phyloP scores from a whole-genome alignment of 1,284 basidiomycete species.

The Trametes pubescens region DNA sequence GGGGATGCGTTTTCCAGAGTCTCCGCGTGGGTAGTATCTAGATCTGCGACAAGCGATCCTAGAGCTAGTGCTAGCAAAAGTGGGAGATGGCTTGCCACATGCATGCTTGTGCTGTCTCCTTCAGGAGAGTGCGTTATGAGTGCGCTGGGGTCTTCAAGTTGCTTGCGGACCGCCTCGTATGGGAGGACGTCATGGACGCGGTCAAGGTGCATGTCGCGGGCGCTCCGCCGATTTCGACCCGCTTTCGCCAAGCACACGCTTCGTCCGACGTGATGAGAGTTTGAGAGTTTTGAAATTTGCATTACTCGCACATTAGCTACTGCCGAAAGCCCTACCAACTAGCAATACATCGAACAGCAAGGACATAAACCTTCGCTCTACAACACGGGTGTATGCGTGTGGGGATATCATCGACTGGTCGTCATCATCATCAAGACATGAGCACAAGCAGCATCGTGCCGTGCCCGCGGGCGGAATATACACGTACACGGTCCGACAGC shows the following conservation, averaged over 20 bases:
- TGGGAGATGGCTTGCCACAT: too few relatives aligned
- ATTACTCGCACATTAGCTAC: slow-evolving; percentile 27
- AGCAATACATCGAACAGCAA: slow-evolving; percentile 19
- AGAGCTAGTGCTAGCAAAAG: too few relatives aligned
- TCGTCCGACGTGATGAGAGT: neutral
- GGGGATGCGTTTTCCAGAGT: too few relatives aligned
- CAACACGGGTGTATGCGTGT: slow-evolving; percentile 12
- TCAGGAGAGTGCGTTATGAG: too few relatives aligned
- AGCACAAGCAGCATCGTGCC: slow-evolving; percentile 8
- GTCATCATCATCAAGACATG: slow-evolving; percentile 24
- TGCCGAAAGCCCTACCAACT: slow-evolving; percentile 8
- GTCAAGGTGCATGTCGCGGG: too few relatives aligned
- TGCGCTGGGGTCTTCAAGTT: too few relatives aligned
- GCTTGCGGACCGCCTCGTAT: too few relatives aligned
- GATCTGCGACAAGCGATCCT: too few relatives aligned
- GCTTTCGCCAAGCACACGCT: too few relatives aligned
- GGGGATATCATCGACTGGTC: slow-evolving; percentile 22
- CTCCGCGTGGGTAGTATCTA: too few relatives aligned
- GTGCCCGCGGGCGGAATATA: slow-evolving; percentile 7
- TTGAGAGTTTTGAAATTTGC: neutral
- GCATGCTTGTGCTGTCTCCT: too few relatives aligned
- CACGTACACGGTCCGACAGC: slow-evolving; percentile 12
- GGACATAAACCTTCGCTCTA: slow-evolving; percentile 19
- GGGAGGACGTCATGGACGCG: neutral
- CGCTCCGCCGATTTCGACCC: too few relatives aligned